Conservation (phyloP, 2,329 filamentous ascomycete genomes). For the Leptographium wingfieldii region DNA sequence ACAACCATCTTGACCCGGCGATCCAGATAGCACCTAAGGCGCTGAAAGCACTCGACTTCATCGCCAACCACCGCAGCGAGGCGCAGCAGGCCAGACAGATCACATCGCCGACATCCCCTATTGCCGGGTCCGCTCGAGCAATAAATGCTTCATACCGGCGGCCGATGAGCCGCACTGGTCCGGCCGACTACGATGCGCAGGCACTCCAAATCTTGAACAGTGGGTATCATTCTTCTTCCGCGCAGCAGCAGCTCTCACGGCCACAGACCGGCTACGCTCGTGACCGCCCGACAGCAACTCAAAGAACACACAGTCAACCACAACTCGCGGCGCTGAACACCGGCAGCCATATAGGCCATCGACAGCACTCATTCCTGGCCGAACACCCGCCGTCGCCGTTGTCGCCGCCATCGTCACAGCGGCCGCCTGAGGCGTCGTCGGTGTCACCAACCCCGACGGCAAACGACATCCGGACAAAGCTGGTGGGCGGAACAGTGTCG, state of each 20-base stretch:
- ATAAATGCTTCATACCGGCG: slow-evolving; percentile 14
- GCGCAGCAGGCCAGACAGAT: not conserved
- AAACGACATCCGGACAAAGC: not conserved
- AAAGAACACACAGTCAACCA: slow-evolving; percentile 36
- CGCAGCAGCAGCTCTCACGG: slow-evolving; percentile 20
- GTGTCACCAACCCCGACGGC: not conserved
- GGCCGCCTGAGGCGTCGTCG: not conserved
- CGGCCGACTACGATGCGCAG: slow-evolving; percentile 22
- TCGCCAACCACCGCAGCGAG: slow-evolving; percentile 28
- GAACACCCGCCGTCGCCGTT: slow-evolving; percentile 21
- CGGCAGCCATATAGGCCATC: slow-evolving; percentile 12
- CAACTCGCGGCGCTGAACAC: slow-evolving; percentile 30
- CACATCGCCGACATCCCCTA: not conserved
- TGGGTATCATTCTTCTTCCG: slow-evolving; percentile 11
- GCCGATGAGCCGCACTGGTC: slow-evolving; percentile 17
- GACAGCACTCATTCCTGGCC: slow-evolving; percentile 6
- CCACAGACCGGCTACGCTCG: slow-evolving; percentile 43
- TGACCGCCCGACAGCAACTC: slow-evolving; percentile 28
- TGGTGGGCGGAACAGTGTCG: slow-evolving; percentile 9
- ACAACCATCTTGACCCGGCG: slow-evolving; percentile 3
- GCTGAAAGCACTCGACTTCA: slow-evolving; percentile 38
- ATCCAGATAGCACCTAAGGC: slow-evolving; percentile 30
- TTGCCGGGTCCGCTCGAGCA: not conserved
- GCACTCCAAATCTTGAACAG: slow-evolving; percentile 19
- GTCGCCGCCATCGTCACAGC: slow-evolving; percentile 10